These are phyloP conservation scores for Leucocoprinus leucothites DNA, from an alignment of 768 basidiomycete genomes.

Conservation along the genomic window DNA sequence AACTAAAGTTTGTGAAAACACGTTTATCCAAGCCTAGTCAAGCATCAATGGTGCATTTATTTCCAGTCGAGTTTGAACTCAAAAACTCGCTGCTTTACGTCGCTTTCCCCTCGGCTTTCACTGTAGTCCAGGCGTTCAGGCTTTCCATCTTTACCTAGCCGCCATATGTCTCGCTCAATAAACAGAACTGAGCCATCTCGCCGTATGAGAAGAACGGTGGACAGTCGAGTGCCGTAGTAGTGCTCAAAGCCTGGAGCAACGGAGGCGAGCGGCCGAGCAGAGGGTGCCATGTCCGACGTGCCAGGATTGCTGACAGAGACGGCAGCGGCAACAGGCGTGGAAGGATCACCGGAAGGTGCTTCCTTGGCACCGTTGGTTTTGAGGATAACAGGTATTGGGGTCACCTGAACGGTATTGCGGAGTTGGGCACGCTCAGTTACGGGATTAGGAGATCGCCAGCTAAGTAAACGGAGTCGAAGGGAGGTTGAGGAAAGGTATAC, in stretches of 20 bases:
- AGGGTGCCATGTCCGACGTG: conserved; percentile 14
- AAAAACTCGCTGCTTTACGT: conserved; percentile 44
- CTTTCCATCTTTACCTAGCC: conserved; percentile 34
- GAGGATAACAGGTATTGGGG: conserved; percentile 41
- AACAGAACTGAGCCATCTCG: conserved; percentile 60
- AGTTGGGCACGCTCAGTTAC: conserved; percentile 50
- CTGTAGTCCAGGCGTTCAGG: conserved; percentile 17
- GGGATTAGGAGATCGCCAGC: conserved; percentile 44
- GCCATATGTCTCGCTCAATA: conserved; percentile 72
- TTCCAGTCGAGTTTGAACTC: conserved; percentile 37
- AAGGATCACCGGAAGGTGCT: not conserved
- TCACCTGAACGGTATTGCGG: conserved; percentile 60
- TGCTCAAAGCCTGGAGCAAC: conserved; percentile 14
- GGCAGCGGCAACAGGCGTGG: not conserved
- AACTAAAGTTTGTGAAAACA: no score
- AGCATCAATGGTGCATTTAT: no score
- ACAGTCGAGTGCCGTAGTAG: conserved; percentile 67
- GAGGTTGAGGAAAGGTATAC: conserved; percentile 25
- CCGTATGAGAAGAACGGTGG: conserved; percentile 67
- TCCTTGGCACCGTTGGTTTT: not conserved
- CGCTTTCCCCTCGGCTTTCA: conserved; percentile 5
- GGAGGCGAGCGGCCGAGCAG: conserved; percentile 9
- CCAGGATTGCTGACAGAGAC: not conserved
- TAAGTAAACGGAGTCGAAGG: conserved; percentile 22
- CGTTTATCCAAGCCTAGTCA: no score